phyloP scores from a whole-genome alignment of 805 yeast species.

The Cyberlindnera euphorbiae region DNA sequence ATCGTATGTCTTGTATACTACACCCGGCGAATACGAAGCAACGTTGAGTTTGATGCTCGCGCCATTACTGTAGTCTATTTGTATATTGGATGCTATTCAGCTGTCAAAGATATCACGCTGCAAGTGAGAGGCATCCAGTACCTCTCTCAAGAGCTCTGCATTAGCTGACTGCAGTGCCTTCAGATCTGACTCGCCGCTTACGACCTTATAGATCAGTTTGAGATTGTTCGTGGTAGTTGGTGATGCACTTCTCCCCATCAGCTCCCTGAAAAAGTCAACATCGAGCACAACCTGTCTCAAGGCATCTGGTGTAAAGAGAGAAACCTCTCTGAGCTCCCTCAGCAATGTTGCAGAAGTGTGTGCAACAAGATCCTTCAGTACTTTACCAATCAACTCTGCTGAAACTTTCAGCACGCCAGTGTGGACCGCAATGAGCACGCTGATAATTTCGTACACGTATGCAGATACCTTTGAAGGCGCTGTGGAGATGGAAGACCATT shows the following conservation, averaged over 20 bases:
- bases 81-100: too few species aligned
- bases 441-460: slow-evolving; percentile 45
- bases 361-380: slow-evolving; percentile 41
- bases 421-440: slow-evolving; percentile 47
- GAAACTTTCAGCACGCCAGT: slow-evolving; percentile 46
- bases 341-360: slow-evolving; percentile 33
- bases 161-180: slow-evolving; percentile 7
- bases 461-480: slow-evolving; percentile 37
- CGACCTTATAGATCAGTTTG: slow-evolving; percentile 20
- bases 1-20: slow-evolving; percentile 1
- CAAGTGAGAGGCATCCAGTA: slow-evolving; percentile 18
- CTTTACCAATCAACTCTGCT: slow-evolving; percentile 38
- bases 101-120: slow-evolving; percentile 22
- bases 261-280: slow-evolving; percentile 43
- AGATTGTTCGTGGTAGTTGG: slow-evolving; percentile 15
- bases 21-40: too few species aligned
- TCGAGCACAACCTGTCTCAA: slow-evolving; percentile 49
- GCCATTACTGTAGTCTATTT: too few species aligned
- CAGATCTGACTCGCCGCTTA: slow-evolving; percentile 12
- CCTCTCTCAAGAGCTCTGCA: slow-evolving; percentile 14
- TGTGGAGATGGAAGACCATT: slow-evolving; percentile 37
- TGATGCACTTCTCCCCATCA: slow-evolving; percentile 21
- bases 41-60: too few species aligned
- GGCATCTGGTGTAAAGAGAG: slow-evolving; percentile 42
- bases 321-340: slow-evolving; percentile 38